Evolutionary conservation across 176 grass and related monocot species (phyloP).

Genomic region (Hordeum vulgare): DNA sequence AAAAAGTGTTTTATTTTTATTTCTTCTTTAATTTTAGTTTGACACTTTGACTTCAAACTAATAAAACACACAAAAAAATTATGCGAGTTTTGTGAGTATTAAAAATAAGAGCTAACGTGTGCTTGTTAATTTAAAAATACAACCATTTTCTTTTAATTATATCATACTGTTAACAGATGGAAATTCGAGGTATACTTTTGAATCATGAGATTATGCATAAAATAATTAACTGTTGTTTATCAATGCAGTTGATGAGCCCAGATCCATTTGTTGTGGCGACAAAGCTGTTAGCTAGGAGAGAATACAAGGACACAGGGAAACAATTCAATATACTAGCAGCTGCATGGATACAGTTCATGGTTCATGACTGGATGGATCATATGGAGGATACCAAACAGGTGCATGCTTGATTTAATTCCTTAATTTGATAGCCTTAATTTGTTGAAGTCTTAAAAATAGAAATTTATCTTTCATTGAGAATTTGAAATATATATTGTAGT

Average conservation of each 20-base stretch:
- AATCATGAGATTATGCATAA: neutral
- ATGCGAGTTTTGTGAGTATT: neutral
- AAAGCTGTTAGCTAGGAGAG: constrained; percentile 38
- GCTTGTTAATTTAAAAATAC: neutral
- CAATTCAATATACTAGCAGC: constrained; percentile 60
- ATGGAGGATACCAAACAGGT: constrained; percentile 54
- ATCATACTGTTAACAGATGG: constrained; percentile 1
- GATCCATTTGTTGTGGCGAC: constrained; percentile 48
- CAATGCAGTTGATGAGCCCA: constrained; percentile 37
- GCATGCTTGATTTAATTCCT: constrained; percentile 14
- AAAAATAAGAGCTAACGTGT: constrained; percentile 5
- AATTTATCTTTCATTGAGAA: neutral
- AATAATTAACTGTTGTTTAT: constrained; percentile 1
- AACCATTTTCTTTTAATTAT: constrained; percentile 3
- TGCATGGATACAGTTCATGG: constrained; percentile 73
- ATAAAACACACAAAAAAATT: neutral
- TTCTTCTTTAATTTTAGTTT: constrained; percentile 13
- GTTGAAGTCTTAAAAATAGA: constrained; percentile 2
- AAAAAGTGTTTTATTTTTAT: constrained; percentile 1
- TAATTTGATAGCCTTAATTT: neutral
- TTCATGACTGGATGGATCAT: constrained; percentile 70
- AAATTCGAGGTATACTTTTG: constrained; percentile 13
- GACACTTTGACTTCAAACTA: constrained; percentile 13
- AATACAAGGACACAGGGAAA: constrained; percentile 51
- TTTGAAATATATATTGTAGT: constrained; percentile 18